Evolutionary conservation across 139 green algal genomes (phyloP), one percentile per base, ranked within the genome.

Genomic region (Tetraselmis striata): DNA sequence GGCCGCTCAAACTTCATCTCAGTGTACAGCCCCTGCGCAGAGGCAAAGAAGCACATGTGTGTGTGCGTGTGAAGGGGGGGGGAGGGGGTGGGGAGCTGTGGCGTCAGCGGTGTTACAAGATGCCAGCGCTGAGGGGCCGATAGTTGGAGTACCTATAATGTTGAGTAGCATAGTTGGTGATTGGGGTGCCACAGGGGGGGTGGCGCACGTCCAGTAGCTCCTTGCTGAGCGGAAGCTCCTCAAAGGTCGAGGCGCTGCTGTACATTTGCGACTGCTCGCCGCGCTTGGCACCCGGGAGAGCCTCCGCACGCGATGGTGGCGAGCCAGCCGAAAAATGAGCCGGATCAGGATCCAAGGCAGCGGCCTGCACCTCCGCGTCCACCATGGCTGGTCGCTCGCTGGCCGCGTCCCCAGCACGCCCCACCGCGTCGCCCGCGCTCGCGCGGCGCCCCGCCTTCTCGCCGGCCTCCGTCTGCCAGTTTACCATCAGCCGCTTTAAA

Each of bases 1-100:
- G 97, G 97, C 78, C 86, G 83, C 86, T 99, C 93, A 86, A 99
- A 99, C 87, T 98, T 98, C 97, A 99, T 99, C 87, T 98, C 95
- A 0, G 87, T 94, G 87, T 99, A 99, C 75, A 99, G 83, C 0
- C 96, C 97, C 86, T 94, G 86, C 26, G 45, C 45, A 67, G 18
- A 67, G 18, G 45, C 45, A 67, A 67, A 67, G 5, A 5, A 67
- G 45, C 18, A 5, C 45, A 25, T 67, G n/a, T n/a, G n/a, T n/a
- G n/a, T n/a, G n/a, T n/a, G n/a, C n/a, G n/a, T n/a, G n/a, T n/a
- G n/a, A n/a, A n/a, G n/a, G n/a, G n/a, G n/a, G n/a, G n/a, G n/a
- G n/a, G n/a, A n/a, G n/a, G n/a, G n/a, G n/a, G n/a, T n/a, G n/a
- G n/a, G n/a, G n/a, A n/a, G n/a, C n/a, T n/a, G n/a, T n/a, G n/a